A percentile compares a stretch with the other conserved stretches of the same genome.
Evolutionary conservation across 176 grass and related monocot species (phyloP).

Genomic region (Echinochloa phyllopogon): DNA sequence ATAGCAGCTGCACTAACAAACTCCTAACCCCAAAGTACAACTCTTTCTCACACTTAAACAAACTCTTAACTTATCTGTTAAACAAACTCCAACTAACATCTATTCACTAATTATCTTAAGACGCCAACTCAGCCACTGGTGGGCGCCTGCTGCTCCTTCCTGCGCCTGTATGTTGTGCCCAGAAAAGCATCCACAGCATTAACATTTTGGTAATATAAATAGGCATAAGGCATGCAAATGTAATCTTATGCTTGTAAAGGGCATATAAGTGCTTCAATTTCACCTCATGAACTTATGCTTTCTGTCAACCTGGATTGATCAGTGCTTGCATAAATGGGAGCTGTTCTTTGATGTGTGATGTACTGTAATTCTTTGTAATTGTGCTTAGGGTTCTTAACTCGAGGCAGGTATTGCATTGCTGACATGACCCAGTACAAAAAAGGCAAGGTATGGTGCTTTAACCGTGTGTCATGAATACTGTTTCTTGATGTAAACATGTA

Average conservation of each 20-base stretch:
- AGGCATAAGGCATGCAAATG: not conserved
- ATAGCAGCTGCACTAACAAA: no score
- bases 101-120: no score
- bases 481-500: not conserved
- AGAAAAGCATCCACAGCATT: no score
- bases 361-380: not conserved
- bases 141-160: no score
- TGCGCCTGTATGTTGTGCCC: no score
- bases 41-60: no score
- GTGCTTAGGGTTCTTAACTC: conserved; percentile 55
- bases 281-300: not conserved
- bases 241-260: not conserved
- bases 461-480: not conserved
- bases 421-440: conserved; percentile 91
- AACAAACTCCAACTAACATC: no score
- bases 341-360: not conserved
- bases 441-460: conserved; percentile 62
- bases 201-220: conserved; percentile 1
- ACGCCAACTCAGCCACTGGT: no score
- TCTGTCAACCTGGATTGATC: not conserved
- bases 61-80: no score
- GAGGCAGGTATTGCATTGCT: conserved; percentile 89
- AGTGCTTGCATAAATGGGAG: not conserved
- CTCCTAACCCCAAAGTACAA: no score
- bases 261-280: not conserved